Conservation (phyloP, 2,329 filamentous ascomycete genomes). For the Bipolaris oryzae region DNA sequence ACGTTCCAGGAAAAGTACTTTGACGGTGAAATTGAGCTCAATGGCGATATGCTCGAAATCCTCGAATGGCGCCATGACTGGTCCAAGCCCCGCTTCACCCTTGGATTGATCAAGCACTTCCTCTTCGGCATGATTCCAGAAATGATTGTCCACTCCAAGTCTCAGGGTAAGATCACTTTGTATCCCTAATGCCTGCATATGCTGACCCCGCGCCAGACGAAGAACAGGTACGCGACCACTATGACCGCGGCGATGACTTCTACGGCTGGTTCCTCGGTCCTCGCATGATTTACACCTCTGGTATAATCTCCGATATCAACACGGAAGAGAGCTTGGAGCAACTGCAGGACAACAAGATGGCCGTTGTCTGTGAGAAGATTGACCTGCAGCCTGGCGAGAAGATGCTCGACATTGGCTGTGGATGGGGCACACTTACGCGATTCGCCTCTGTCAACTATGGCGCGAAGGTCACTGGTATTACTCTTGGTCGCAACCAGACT, state of each 20-base stretch:
- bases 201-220: conserved; percentile 67
- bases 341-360: conserved; percentile 96
- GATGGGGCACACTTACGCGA: conserved; percentile 94
- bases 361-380: conserved; percentile 95
- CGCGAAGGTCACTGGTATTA: conserved; percentile 84
- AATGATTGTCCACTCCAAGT: conserved; percentile 88
- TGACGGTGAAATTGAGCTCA: conserved; percentile 91
- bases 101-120: conserved; percentile 85
- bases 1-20: conserved; percentile 99
- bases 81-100: conserved; percentile 91
- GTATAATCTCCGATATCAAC: conserved; percentile 86
- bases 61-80: conserved; percentile 97
- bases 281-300: conserved; percentile 98
- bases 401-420: conserved; percentile 94
- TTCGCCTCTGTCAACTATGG: conserved; percentile 94
- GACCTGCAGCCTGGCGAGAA: conserved; percentile 78
- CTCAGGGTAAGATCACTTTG: conserved; percentile 67
- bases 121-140: conserved; percentile 87
- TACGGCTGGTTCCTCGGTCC: conserved; percentile 98
- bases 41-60: conserved; percentile 86
- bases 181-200: background rate
- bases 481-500: conserved; percentile 93
- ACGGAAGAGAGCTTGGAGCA: conserved; percentile 90
- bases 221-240: conserved; percentile 97
- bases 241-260: conserved; percentile 97